Evolutionary conservation across 371 early-diverging fungal species (phyloP), one percentile per base, ranked within the genome.

Genomic region (Saksenaea vasiformis): DNA sequence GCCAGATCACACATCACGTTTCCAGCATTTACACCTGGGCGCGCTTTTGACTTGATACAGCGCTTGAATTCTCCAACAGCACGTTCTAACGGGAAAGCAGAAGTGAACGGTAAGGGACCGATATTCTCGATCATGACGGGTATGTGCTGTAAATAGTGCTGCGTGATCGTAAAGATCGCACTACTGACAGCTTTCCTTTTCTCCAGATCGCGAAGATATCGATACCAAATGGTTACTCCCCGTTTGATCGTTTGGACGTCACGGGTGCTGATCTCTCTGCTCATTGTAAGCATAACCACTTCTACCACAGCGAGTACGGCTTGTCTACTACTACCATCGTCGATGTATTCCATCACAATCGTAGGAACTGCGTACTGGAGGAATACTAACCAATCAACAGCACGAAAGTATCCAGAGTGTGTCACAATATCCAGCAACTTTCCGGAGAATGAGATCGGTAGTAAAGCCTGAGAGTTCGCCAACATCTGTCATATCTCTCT

Each of bases 141-240:
- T 14, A 59, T 59, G 41, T 59, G 59, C 10, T 14, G 37, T 4
- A 59, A 26, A 24, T 59, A 59, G 27, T 59, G 59, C 4, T 59
- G 43, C 2, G 41, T 41, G 17, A 59, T 43, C 5, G 59, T 41
- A 26, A 59, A 59, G 10, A 59, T 39, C 22, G 59, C 2, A 24
- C 11, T 39, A 41, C 41, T 15, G 43, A 17, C 41, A 1, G 9
- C 9, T 59, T 11, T 24, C 27, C 27, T 22, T 27, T 28, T 3
- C 26, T 5, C 0, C 41, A 15, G 13, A 4, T n/a, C n/a, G 41
- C 13, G 26, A 37, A 59, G 1, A 19, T 41, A 28, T 5, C 15
- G 9, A 15, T 38, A 38, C 38, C 38, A 38, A 1, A 38, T 1
- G 15, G 9, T 9, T 9, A 38, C 38, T 11, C 15, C 15, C 11